Evolutionary conservation across 169 alveolate genomes (phyloP), one percentile per base, ranked within the genome.

Genomic region (Eimeria sp.): DNA sequence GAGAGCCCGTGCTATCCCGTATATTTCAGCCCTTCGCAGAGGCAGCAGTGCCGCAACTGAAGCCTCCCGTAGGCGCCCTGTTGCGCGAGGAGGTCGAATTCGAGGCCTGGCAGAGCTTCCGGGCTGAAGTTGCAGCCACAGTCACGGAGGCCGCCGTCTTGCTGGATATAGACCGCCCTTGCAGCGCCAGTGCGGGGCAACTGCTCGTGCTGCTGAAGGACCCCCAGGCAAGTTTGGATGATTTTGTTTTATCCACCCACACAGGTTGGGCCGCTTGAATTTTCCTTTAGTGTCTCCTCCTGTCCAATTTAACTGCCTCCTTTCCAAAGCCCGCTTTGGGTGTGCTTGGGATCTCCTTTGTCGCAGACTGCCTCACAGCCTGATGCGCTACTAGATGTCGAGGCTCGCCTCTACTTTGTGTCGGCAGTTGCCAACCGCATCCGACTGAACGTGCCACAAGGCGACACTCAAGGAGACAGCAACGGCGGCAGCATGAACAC

Each of bases 81-180:
- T 9, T 85, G 76, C 23, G 77, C 16, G 91, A 85, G 37, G 91
- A 56, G 33, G 4, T 85, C 27, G 91, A 85, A 60, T 85, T 58
- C 62, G 91, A 85, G 46, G 66, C 91, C 54, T 85, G 91, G 91
- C 91, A 85, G 66, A 58, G 20, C 40, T 85, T 85, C 60, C 40
- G 91, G 16, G 11, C 78, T 27, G 91, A 85, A 33, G 71, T 85
- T 30, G 91, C 78, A 33, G 30, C 91, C 77, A 85, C 77, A 2
- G 78, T 85, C 37, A 85, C 91, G 18, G 91, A 85, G 27, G 91
- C 91, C 74, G 91, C 91, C 33, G 91, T 85, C n/a, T 33, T 85
- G 78, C 78, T 85, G 40, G 91, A 85, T 56, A 58, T 85, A 10
- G 91, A 85, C 30, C 13, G 56, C n/a, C 62, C 77, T 23, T 85